Conservation (phyloP, 306 rosid genomes). For the Quercus aquifolioides region DNA sequence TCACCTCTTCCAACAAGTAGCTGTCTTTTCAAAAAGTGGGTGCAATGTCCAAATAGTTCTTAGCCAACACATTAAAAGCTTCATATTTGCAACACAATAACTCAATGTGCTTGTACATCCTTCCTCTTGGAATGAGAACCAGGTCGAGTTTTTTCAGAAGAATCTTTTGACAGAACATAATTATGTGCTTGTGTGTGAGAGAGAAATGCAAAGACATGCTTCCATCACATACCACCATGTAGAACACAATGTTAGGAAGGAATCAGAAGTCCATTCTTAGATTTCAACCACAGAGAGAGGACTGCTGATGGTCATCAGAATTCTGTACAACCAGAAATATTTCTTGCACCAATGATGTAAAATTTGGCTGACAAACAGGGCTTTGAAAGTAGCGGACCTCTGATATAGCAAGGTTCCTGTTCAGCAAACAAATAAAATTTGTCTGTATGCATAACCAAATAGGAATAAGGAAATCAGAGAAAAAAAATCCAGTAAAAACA, state of each 20-base stretch:
- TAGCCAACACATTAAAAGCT: no score
- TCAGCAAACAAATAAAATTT: constrained; percentile 18
- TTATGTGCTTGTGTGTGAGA: neutral
- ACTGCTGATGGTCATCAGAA: constrained; percentile 59
- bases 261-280: neutral
- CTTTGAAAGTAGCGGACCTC: constrained; percentile 65
- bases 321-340: constrained; percentile 87
- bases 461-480: neutral
- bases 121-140: no score
- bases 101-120: no score
- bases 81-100: no score
- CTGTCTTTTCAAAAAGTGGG: no score
- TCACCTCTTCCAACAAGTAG: no score
- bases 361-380: constrained; percentile 53
- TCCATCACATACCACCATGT: neutral
- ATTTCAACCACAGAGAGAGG: neutral
- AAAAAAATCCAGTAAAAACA: constrained; percentile 1
- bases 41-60: no score
- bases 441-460: neutral
- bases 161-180: neutral
- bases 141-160: neutral
- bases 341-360: constrained; percentile 81
- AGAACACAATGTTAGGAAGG: neutral
- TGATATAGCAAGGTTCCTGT: constrained; percentile 59
- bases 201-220: neutral